A percentile compares a stretch with the other conserved stretches of the same genome.
Evolutionary conservation across 352 stramenopile genomes (phyloP).

Genomic region (Globisporangium emineosum): DNA sequence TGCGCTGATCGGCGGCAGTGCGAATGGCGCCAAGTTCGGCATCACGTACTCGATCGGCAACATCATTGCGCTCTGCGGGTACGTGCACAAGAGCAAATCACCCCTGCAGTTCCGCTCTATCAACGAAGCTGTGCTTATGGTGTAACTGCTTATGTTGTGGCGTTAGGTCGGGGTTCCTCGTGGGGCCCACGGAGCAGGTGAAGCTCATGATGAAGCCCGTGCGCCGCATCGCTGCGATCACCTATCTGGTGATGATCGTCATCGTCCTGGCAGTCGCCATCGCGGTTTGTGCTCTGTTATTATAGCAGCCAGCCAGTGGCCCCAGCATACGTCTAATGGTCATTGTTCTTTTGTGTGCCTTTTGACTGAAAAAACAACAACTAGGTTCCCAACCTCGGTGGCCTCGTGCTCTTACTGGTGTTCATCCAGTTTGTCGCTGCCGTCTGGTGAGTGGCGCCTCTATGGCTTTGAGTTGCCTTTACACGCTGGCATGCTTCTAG

Average conservation of each 20-base stretch:
- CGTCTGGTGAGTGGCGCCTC: conserved; percentile 47
- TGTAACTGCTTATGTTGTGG: no score
- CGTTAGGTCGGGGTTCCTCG: conserved; percentile 83
- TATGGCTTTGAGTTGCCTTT: neutral
- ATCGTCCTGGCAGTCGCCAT: conserved; percentile 70
- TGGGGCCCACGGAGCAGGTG: conserved; percentile 73
- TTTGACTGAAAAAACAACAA: neutral
- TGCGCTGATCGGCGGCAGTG: conserved; percentile 59
- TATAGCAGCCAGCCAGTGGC: neutral
- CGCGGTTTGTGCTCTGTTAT: conserved; percentile 31
- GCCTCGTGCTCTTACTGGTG: conserved; percentile 75
- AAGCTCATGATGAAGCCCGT: conserved; percentile 89
- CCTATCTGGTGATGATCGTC: conserved; percentile 80
- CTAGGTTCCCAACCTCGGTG: conserved; percentile 59
- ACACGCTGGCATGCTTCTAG: no score
- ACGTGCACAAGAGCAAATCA: conserved; percentile 7
- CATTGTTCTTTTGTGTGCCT: neutral
- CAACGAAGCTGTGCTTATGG: no score
- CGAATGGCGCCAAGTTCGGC: conserved; percentile 76
- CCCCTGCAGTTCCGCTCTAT: conserved; percentile 2
- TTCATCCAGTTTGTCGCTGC: conserved; percentile 74
- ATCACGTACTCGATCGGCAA: conserved; percentile 83
- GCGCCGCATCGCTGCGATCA: conserved; percentile 58
- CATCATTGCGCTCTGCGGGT: conserved; percentile 83
- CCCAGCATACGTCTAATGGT: no score